A percentile compares a stretch with the other conserved stretches of the same genome.
Conservation (phyloP, 1,284 basidiomycete genomes). For the Peniophora sp. region DNA sequence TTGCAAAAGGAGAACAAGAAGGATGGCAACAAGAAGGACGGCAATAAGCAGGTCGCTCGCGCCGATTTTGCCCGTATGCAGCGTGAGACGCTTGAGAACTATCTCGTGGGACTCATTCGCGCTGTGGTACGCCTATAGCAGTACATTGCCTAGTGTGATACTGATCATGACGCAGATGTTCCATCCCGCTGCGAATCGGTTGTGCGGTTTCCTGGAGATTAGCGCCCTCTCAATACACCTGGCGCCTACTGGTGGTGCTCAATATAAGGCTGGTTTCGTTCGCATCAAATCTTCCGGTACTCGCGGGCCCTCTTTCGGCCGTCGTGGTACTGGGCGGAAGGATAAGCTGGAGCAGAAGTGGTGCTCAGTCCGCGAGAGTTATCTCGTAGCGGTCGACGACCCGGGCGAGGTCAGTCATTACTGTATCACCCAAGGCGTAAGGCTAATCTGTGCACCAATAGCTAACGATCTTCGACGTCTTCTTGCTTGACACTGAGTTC, state of each 20-base stretch:
- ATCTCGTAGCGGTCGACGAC: slow-evolving; percentile 82
- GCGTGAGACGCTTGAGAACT: slow-evolving; percentile 80
- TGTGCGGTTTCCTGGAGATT: slow-evolving; percentile 93
- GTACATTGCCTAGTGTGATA: slow-evolving; percentile 3
- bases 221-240: slow-evolving; percentile 83
- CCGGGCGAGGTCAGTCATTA: slow-evolving; percentile 64
- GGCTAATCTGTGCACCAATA: slow-evolving; percentile 19
- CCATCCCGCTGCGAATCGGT: slow-evolving; percentile 86
- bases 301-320: slow-evolving; percentile 48
- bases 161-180: slow-evolving; percentile 69
- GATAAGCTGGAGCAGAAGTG: slow-evolving; percentile 74
- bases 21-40: slow-evolving; percentile 41
- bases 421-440: background rate
- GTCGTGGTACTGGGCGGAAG: slow-evolving; percentile 59
- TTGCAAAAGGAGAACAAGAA: slow-evolving; percentile 33
- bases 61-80: slow-evolving; percentile 77
- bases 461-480: slow-evolving; percentile 86
- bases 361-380: slow-evolving; percentile 93
- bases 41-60: slow-evolving; percentile 42
- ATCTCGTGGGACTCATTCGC: slow-evolving; percentile 83
- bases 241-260: slow-evolving; percentile 76
- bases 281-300: slow-evolving; percentile 43
- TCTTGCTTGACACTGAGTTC: slow-evolving; percentile 89
- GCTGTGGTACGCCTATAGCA: slow-evolving; percentile 60
- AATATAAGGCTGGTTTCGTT: slow-evolving; percentile 88